phyloP scores from a whole-genome alignment of 1,284 basidiomycete genomes.

The Athelia sp. region DNA sequence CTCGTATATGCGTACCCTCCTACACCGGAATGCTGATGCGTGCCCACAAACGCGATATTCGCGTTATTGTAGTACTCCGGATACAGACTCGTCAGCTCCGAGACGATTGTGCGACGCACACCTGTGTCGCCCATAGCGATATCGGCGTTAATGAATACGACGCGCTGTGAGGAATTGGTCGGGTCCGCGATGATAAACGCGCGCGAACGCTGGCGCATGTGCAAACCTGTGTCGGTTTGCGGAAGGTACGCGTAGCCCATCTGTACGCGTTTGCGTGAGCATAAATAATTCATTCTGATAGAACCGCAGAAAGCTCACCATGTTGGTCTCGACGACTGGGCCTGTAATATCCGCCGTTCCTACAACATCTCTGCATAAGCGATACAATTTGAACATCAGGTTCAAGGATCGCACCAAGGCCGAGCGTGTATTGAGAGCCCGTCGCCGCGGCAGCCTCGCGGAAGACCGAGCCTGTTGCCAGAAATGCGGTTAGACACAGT shows the following conservation, averaged over 20 bases:
- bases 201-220: conserved; percentile 75
- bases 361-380: conserved; percentile 15
- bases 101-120: conserved; percentile 65
- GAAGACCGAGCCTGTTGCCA: conserved; percentile 29
- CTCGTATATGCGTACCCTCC: conserved; percentile 42
- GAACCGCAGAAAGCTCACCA: conserved; percentile 41
- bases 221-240: conserved; percentile 74
- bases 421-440: conserved; percentile 47
- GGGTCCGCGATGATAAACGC: conserved; percentile 74
- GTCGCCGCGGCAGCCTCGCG: conserved; percentile 20
- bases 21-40: conserved; percentile 76
- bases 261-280: neutral
- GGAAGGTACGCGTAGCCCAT: conserved; percentile 69
- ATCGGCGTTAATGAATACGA: conserved; percentile 78
- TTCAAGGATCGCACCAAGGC: conserved; percentile 39
- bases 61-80: conserved; percentile 62
- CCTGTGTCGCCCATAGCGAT: conserved; percentile 81
- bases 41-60: conserved; percentile 76
- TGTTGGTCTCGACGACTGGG: conserved; percentile 74
- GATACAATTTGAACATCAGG: neutral
- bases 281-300: neutral
- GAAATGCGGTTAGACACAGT: conserved; percentile 36
- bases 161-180: conserved; percentile 45
- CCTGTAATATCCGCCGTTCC: conserved; percentile 79
- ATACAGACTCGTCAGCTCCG: conserved; percentile 47